Evolutionary conservation across 164 flowering plant species (phyloP), one percentile per base, ranked within the genome.

Genomic region (Warburgia ugandensis): DNA sequence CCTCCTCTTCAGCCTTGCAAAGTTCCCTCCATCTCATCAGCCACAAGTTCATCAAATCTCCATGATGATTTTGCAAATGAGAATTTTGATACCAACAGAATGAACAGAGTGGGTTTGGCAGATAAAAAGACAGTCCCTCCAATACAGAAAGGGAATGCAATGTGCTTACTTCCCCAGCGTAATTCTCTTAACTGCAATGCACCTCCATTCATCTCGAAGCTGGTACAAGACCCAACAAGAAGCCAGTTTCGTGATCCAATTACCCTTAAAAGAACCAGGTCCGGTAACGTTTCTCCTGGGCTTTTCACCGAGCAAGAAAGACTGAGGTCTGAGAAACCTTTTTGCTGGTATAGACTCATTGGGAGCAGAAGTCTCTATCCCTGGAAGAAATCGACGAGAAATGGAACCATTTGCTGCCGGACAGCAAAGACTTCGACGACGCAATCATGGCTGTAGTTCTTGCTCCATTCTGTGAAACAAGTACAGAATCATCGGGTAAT

Each of bases 361-460:
- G 2, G 77, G 74, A 38, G 70, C 19, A 64, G 77, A 29, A 81
- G 20, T 78, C 80, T 8, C 38, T 44, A 20, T 59, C 69, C 2
- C 19, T 69, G 0, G 77, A 70, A 50, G 76, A 66, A 22, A 42
- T 27, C 25, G 69, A 45, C 5, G 70, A 70, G 14, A 60, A 59
- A 55, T 66, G 71, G 65, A 48, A 57, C 1, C 74, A 59, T 9
- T 38, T 80, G 50, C 53, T 86, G 43, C 99, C 99, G 0, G 89
- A 84, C 37, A 72, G 49, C 48, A 62, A 79, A 45, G 95, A 78
- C 22, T 84, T 86, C 29, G 97, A 94, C 41, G 95, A 89, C n/a
- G 97, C 99, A 3, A 78, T 94, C 10, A 54, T 86, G 1, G 82
- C 96, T 7, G 92, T 97, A 23, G 86, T 79, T 53, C 58, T 91